These are phyloP conservation scores for Leishmania amazonensis DNA, from an alignment of 208 protist genomes.

Conservation along the genomic window DNA sequence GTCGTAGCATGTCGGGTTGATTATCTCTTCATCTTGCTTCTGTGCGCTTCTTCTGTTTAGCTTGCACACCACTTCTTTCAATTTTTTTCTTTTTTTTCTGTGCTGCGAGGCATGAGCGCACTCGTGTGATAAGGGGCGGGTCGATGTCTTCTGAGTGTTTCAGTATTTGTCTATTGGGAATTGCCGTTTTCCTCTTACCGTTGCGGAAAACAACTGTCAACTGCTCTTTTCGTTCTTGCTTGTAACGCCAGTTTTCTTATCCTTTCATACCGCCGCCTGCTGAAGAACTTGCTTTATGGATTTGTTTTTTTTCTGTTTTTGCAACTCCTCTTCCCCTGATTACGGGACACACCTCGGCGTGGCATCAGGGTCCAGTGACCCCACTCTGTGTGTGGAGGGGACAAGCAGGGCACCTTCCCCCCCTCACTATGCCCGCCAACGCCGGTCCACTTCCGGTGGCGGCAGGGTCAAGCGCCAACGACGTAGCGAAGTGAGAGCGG, in stretches of 20 bases:
- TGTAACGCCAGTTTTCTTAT: neutral
- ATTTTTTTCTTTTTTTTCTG: neutral
- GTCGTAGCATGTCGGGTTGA: neutral
- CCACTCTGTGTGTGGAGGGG: neutral
- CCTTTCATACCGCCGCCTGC: neutral
- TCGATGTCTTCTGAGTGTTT: neutral
- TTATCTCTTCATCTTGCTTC: slow-evolving; percentile 2
- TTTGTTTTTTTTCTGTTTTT: neutral
- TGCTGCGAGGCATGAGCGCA: neutral
- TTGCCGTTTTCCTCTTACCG: neutral
- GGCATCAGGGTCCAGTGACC: neutral
- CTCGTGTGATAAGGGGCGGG: neutral
- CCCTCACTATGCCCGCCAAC: neutral
- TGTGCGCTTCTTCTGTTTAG: neutral
- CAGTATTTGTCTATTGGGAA: neutral
- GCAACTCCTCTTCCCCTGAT: neutral
- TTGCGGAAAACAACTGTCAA: neutral
- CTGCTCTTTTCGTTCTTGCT: slow-evolving; percentile 29
- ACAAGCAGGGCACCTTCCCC: neutral
- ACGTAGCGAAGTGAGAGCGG: neutral
- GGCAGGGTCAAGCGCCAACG: neutral
- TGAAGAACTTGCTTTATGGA: neutral
- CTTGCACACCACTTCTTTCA: neutral
- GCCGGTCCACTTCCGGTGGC: neutral
- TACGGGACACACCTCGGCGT: neutral